Percentiles rank a stretch among this genome's conserved stretches.
Evolutionary conservation across 805 yeast genomes (phyloP).

Genomic region (Monosporozyma servazzii): DNA sequence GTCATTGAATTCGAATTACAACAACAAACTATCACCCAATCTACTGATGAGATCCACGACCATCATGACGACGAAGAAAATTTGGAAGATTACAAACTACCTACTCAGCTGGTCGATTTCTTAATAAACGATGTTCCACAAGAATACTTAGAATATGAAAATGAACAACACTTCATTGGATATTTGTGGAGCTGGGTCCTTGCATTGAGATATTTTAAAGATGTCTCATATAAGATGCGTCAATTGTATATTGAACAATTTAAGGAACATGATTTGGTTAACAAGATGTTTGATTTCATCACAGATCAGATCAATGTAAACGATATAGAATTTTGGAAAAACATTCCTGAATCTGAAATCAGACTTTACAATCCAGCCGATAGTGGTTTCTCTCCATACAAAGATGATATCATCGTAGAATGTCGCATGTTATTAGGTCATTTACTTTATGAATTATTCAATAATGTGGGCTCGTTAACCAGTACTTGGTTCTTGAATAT

Average conservation of each 20-base stretch:
- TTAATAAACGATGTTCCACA: conserved; percentile 25
- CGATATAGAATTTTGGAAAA: conserved; percentile 20
- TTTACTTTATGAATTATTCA: conserved; percentile 20
- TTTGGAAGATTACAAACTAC: conserved; percentile 22
- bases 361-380: conserved; percentile 13
- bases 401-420: conserved; percentile 21
- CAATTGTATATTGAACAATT: conserved; percentile 51
- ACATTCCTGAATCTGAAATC: conserved; percentile 18
- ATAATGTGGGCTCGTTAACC: conserved; percentile 25
- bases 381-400: conserved; percentile 17
- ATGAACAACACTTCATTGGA: conserved; percentile 29
- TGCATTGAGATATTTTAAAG: conserved; percentile 50
- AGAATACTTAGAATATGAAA: conserved; percentile 35
- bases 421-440: conserved; percentile 23
- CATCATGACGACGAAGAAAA: conserved; percentile 13
- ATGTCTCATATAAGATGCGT: conserved; percentile 56
- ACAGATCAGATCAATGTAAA: conserved; percentile 43
- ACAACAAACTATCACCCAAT: conserved; percentile 30
- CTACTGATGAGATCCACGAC: conserved; percentile 15
- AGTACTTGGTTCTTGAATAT: conserved; percentile 59
- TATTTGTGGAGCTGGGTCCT: conserved; percentile 66
- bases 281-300: conserved; percentile 42
- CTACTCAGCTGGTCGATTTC: conserved; percentile 30
- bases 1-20: conserved; percentile 54
- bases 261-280: conserved; percentile 39